Base-by-base conservation (phyloP, 164 flowering plant genomes). In the Umbilicus rupestris region DNA sequence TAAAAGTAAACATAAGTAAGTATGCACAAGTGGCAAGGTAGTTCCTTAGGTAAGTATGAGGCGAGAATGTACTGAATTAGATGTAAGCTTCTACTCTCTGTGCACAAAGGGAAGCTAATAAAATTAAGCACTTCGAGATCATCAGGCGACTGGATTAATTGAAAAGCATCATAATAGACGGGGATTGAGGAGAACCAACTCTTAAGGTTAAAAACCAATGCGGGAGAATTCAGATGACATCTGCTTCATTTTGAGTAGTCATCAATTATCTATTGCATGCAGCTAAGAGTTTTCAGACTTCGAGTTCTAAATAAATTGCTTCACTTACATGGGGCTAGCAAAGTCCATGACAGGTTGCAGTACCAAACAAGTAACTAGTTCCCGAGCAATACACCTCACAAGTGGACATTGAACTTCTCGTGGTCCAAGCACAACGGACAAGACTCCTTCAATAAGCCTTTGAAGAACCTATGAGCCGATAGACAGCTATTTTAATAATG, bases 341-440 rank as follows among this genome's bases (percentile, higher is more conserved):
- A 95, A 81, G 79, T 82, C 82, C 90, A 92, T 78, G 46, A 95
- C 37, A 69, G 99, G 99, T 75, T 90, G 94, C 79, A 95, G 41
- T 29, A 95, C 96, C 81, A 95, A 80, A 77, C 87, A 86, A 65
- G 98, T 87, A 69, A 95, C 73, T 55, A 95, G 80, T 81, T 95
- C 99, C 50, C 97, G 76, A 22, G 85, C 84, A 72, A 95, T 80
- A 74, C 88, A 77, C 26, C 88, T 86, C 74, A 88, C 90, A 31
- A 92, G 73, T 19, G 97, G 96, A 73, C 90, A 86, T 69, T 91
- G 88, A 73, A 91, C 90, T 79, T 95, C 98, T 70, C 87, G 83
- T 67, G 89, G 87, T 75, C 88, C 87, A 39, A 95, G 80, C 30
- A 88, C 94, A 31, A 84, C 74, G 70, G 91, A 86, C 66, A 95